Percentiles rank a stretch among this genome's conserved stretches.
Evolutionary conservation across 331 rosid genomes (phyloP).

Genomic region (Spiraea crenata): DNA sequence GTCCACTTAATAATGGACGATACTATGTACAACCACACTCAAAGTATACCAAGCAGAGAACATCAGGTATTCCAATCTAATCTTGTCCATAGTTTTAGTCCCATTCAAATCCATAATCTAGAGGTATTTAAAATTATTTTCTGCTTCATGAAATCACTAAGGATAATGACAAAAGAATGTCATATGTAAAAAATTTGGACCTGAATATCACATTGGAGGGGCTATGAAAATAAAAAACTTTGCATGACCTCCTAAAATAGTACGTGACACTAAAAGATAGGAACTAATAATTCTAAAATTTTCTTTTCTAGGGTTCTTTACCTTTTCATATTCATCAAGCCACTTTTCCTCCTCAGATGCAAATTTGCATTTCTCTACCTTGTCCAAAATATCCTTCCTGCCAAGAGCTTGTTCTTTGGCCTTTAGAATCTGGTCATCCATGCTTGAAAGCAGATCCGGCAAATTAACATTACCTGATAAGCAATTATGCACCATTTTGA

Average conservation of each 20-base stretch:
- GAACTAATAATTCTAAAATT: neutral
- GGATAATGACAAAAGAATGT: too few relatives aligned
- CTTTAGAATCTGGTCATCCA: constrained; percentile 74
- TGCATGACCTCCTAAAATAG: neutral
- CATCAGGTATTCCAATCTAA: too few relatives aligned
- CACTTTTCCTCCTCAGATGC: constrained; percentile 92
- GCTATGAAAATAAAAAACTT: neutral
- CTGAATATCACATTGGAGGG: neutral
- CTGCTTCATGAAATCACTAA: too few relatives aligned
- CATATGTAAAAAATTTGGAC: neutral
- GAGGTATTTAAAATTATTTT: too few relatives aligned
- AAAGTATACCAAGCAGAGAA: too few relatives aligned
- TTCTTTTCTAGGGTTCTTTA: constrained; percentile 18
- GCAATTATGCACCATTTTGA: constrained; percentile 17
- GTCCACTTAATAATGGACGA: too few relatives aligned
- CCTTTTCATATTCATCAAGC: constrained; percentile 97
- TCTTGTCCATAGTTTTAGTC: too few relatives aligned
- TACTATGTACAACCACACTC: too few relatives aligned
- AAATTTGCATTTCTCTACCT: constrained; percentile 79
- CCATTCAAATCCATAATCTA: too few relatives aligned
- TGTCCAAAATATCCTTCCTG: constrained; percentile 88
- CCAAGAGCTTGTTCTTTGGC: constrained; percentile 91
- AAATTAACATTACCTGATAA: constrained; percentile 55
- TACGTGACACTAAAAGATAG: neutral
- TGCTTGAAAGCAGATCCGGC: constrained; percentile 70